Conservation (phyloP, 2,329 filamentous ascomycete genomes). For the Beauveria bassiana region DNA sequence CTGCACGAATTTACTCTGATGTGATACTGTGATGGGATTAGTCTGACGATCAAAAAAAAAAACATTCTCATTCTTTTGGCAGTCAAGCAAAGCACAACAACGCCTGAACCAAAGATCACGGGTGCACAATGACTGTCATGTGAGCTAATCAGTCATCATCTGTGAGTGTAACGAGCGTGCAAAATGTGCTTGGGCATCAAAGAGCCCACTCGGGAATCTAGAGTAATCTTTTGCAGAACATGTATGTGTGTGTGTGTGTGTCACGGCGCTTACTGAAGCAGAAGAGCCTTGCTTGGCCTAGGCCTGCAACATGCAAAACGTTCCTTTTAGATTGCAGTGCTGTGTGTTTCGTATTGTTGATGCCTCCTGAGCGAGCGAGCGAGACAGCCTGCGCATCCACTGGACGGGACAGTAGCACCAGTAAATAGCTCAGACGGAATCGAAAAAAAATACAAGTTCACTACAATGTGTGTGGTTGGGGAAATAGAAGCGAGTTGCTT, state of each 20-base stretch:
- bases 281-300: neutral
- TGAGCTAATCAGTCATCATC: too few relatives aligned
- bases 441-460: too few relatives aligned
- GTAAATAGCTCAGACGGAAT: neutral
- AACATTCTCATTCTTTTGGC: too few relatives aligned
- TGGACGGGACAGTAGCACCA: neutral
- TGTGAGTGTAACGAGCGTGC: neutral
- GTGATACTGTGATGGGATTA: neutral
- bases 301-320: too few relatives aligned
- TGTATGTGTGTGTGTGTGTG: neutral
- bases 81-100: neutral
- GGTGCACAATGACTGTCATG: too few relatives aligned
- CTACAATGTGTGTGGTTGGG: too few relatives aligned
- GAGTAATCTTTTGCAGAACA: neutral
- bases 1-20: neutral
- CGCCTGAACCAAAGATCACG: too few relatives aligned
- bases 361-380: neutral
- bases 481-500: too few relatives aligned
- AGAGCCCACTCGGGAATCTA: neutral
- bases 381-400: neutral
- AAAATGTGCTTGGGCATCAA: neutral
- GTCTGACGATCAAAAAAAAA: neutral
- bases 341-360: too few relatives aligned
- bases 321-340: too few relatives aligned
- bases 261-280: conserved; percentile 6